Base-by-base conservation (phyloP, 371 early-diverging fungal species). In the Circinella umbellata region DNA sequence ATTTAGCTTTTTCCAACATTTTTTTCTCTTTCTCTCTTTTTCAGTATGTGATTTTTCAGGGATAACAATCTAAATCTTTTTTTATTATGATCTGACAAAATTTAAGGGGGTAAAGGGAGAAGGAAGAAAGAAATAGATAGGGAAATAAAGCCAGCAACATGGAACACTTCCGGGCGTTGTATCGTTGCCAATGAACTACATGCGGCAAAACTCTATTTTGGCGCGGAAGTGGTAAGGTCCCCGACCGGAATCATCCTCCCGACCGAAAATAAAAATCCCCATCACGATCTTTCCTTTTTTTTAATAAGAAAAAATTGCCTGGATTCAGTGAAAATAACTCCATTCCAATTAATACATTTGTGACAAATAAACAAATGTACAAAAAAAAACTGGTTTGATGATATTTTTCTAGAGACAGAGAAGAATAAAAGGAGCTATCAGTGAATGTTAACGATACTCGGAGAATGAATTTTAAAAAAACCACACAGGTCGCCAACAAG, bases 201-300 rank as follows among this genome's bases (percentile, higher is more conserved):
- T 69, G 69, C 63, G 69, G 69, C 69, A 69, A 69, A 69, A 69
- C 69, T 69, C 55, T 63, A 69, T 53, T 69, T 69, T 69, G 69
- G 69, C 69, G 69, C 69, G 69, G 69, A 64, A 36, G 57, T 57
- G 62, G 15, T 36, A 27, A 42, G 62, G 14, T 15, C 51, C 54
- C 66, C 55, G 38, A 54, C 66, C 66, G 66, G 66, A 55, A 66
- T 39, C 18, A 20, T 20, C 20, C 35, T 63, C 63, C 63, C 48
- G 63, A 27, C 63, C 20, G 51, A 51, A 17, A 6, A 11, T 57
- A 27, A 34, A 17, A n/a, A 8, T 27, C 35, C 27, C 51, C 51
- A n/a, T 15, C 51, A 17, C 15, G 14, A 8, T 51, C 51, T 51
- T n/a, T 51, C 51, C n/a, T 15, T 51, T n/a, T 51, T n/a, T 51